Evolutionary conservation across 768 basidiomycete species (phyloP).

Genomic region (Gymnopilus dilepis): DNA sequence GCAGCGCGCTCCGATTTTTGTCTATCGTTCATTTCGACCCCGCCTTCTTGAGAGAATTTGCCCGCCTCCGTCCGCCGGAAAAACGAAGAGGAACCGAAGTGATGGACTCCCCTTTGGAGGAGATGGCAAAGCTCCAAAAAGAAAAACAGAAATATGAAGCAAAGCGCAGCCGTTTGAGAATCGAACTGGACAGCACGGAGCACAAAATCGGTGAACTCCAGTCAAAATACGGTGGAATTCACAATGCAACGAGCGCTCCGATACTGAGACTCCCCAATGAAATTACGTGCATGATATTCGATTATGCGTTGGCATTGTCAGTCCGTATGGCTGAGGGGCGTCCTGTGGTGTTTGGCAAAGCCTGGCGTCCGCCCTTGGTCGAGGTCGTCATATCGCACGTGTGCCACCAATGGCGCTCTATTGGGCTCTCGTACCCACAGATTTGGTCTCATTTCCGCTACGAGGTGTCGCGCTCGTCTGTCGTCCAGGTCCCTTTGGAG

Average conservation of each 20-base stretch:
- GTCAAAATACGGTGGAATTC: conserved; percentile 16
- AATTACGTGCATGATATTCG: conserved; percentile 25
- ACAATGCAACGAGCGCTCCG: conserved; percentile 17
- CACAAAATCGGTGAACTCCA: conserved; percentile 16
- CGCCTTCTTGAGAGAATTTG: too few relatives aligned
- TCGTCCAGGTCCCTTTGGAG: conserved; percentile 17
- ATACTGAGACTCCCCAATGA: conserved; percentile 24
- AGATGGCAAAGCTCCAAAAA: neutral
- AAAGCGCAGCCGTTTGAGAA: neutral
- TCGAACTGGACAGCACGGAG: neutral
- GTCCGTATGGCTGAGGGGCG: too few relatives aligned
- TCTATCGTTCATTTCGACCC: too few relatives aligned
- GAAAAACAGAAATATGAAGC: neutral
- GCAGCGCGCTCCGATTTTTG: too few relatives aligned
- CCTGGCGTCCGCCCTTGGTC: neutral
- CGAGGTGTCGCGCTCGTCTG: neutral
- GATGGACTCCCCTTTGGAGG: neutral
- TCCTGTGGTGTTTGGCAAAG: neutral
- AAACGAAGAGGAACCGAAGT: too few relatives aligned
- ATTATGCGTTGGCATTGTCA: neutral
- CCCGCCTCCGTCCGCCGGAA: too few relatives aligned
- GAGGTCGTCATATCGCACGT: conserved; percentile 31
- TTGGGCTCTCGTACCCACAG: conserved; percentile 21
- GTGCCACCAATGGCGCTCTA: conserved; percentile 26
- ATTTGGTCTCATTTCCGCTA: conserved; percentile 28